Conservation (phyloP, 257 asterid species). For the Solanum chilense region DNA sequence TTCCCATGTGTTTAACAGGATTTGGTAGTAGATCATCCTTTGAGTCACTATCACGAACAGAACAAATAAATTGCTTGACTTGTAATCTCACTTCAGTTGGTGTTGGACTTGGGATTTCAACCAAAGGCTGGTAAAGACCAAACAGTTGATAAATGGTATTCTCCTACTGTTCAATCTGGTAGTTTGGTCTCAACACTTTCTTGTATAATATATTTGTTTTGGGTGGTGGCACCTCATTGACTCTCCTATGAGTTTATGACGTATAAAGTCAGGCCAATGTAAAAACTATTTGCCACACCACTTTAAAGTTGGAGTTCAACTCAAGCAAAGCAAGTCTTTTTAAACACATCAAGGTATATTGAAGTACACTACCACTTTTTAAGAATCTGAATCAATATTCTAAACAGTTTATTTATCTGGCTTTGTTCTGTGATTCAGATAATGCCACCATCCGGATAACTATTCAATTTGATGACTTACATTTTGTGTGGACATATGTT, state of each 20-base stretch:
- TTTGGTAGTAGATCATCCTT: neutral
- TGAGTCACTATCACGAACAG: conserved; percentile 4
- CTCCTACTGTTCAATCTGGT: neutral
- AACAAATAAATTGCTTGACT: neutral
- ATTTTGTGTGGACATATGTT: neutral
- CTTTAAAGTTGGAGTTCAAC: neutral
- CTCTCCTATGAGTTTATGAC: neutral
- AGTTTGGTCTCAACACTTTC: neutral
- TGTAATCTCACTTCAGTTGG: neutral
- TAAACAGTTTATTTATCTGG: neutral
- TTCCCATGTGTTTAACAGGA: neutral
- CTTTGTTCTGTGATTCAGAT: neutral
- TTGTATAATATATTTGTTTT: neutral
- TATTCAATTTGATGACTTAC: neutral
- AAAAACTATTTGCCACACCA: neutral
- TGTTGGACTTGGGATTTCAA: neutral
- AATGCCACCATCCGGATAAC: neutral
- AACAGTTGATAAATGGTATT: neutral
- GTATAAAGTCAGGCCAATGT: neutral
- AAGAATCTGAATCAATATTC: neutral
- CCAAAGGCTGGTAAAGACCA: neutral
- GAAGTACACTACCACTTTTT: neutral
- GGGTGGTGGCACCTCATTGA: neutral
- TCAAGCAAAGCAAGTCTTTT: neutral
- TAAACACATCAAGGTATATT: neutral